These are phyloP conservation scores for Boletus vermiculosoides DNA, from an alignment of 768 basidiomycete genomes.

Conservation along the genomic window DNA sequence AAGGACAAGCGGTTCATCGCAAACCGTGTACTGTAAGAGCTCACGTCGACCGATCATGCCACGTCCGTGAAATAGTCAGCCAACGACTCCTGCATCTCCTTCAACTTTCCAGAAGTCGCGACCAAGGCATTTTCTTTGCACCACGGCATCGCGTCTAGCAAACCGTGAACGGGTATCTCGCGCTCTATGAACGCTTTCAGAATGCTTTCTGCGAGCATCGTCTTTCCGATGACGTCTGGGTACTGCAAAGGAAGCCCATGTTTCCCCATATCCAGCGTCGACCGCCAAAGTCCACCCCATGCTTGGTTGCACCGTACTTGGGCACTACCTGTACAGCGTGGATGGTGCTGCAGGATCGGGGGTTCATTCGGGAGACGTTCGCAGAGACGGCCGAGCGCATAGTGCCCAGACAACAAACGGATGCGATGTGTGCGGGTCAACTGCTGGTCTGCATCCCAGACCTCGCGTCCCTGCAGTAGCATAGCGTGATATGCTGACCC, in stretches of 20 bases:
- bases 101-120: conserved; percentile 43
- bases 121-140: conserved; percentile 44
- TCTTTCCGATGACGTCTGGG: conserved; percentile 45
- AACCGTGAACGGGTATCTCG: conserved; percentile 40
- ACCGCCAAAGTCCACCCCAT: conserved; percentile 47
- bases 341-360: conserved; percentile 43
- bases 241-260: conserved; percentile 41
- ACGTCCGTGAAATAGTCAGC: conserved; percentile 49
- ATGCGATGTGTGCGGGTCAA: conserved; percentile 49
- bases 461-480: conserved; percentile 49
- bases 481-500: conserved; percentile 53
- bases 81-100: conserved; percentile 46
- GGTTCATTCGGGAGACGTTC: conserved; percentile 43
- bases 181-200: conserved; percentile 46
- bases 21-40: background rate
- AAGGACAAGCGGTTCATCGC: background rate
- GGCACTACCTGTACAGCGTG: conserved; percentile 38
- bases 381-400: conserved; percentile 46
- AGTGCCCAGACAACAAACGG: conserved; percentile 52
- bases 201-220: conserved; percentile 48
- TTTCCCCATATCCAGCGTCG: conserved; percentile 38
- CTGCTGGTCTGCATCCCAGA: conserved; percentile 47
- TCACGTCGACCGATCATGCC: conserved; percentile 12
- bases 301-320: conserved; percentile 44
- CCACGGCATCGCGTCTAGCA: conserved; percentile 43